phyloP scores from a whole-genome alignment of 2,329 filamentous ascomycete genomes.

The Fusarium liriodendri region DNA sequence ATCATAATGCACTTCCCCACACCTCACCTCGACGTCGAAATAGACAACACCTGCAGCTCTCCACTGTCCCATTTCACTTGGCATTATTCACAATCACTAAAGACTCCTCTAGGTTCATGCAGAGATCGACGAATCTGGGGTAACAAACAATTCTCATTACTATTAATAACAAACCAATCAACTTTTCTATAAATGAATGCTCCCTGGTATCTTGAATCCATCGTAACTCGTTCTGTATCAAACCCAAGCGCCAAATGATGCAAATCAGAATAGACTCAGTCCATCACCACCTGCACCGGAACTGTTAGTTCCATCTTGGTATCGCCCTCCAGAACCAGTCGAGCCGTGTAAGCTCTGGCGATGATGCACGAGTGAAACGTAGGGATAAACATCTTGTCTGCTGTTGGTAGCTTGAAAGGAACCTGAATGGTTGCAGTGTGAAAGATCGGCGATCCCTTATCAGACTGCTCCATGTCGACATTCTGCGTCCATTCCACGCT shows the following conservation, averaged over 20 bases:
- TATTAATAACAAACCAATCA: constrained; percentile 24
- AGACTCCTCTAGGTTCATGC: not conserved
- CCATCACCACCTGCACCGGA: constrained; percentile 34
- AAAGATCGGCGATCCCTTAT: constrained; percentile 24
- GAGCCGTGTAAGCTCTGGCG: constrained; percentile 24
- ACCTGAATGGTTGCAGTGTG: constrained; percentile 31
- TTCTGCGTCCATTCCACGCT: constrained; percentile 31
- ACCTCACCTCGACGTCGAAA: not conserved
- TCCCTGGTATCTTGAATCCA: constrained; percentile 31
- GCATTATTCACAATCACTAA: not conserved
- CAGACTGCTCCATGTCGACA: constrained; percentile 12
- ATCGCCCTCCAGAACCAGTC: constrained; percentile 27
- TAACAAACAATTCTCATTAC: constrained; percentile 11
- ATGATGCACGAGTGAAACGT: constrained; percentile 32
- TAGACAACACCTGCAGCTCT: not conserved
- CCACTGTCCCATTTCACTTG: constrained; percentile 4
- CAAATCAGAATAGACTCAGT: not conserved
- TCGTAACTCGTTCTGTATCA: constrained; percentile 2
- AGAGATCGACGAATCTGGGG: not conserved
- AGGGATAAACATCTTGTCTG: constrained; percentile 33
- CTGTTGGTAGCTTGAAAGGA: constrained; percentile 17
- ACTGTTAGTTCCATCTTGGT: constrained; percentile 33
- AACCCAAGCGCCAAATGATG: not conserved
- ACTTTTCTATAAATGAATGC: constrained; percentile 15
- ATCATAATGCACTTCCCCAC: not conserved